These are phyloP conservation scores for Paracamarosporium sp. DNA, from an alignment of 2,329 filamentous ascomycete genomes.

Conservation along the genomic window DNA sequence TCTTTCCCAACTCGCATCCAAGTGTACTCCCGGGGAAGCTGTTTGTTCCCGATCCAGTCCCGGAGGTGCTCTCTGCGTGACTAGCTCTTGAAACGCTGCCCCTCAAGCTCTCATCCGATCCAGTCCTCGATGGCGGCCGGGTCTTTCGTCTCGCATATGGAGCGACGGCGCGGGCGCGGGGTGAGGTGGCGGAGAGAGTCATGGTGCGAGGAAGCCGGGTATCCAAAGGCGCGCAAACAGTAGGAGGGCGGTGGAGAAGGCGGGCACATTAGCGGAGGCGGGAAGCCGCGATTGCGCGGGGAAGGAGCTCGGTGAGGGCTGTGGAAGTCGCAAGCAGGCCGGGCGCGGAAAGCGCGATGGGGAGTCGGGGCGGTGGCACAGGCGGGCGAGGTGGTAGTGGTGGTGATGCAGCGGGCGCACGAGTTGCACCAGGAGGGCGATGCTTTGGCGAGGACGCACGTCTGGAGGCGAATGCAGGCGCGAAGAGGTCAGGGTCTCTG, in stretches of 20 bases:
- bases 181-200: constrained; percentile 40
- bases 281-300: constrained; percentile 30
- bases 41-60: constrained; percentile 18
- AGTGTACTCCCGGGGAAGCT: constrained; percentile 23
- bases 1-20: constrained; percentile 32
- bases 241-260: constrained; percentile 39
- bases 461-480: constrained; percentile 7
- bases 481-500: constrained; percentile 6
- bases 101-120: constrained; percentile 34
- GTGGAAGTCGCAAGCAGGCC: neutral
- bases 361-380: neutral
- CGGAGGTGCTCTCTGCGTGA: constrained; percentile 11
- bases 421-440: constrained; percentile 1
- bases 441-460: constrained; percentile 1
- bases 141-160: constrained; percentile 43
- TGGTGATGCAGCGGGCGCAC: neutral
- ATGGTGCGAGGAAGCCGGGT: constrained; percentile 38
- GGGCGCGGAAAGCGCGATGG: constrained; percentile 2
- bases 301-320: neutral
- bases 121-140: constrained; percentile 42
- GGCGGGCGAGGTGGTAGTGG: neutral
- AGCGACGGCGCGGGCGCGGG: constrained; percentile 38
- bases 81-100: constrained; percentile 16
- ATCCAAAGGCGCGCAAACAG: constrained; percentile 43
- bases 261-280: constrained; percentile 46